Evolutionary conservation across 768 basidiomycete species (phyloP).

Genomic region (Mycena filopes): DNA sequence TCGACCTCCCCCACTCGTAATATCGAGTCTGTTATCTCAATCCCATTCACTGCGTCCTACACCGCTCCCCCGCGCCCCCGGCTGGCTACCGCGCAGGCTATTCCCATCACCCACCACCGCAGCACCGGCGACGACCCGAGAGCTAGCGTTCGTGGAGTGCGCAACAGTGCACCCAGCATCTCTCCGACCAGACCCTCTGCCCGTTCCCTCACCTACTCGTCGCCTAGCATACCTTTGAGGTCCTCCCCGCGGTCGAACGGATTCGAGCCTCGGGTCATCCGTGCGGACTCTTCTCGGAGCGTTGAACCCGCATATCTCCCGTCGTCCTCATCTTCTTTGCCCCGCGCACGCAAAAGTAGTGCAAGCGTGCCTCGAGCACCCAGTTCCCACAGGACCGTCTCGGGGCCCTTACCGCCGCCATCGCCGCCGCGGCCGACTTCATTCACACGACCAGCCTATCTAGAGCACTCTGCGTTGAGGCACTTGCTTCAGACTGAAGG

Average conservation of each 20-base stretch:
- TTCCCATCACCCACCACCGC: conserved; percentile 38
- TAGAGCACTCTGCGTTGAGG: conserved; percentile 80
- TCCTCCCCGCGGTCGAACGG: conserved; percentile 45
- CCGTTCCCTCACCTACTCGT: conserved; percentile 55
- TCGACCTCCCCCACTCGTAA: conserved; percentile 62
- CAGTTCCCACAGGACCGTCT: conserved; percentile 41
- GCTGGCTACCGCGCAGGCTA: conserved; percentile 46
- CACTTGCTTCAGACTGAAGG: conserved; percentile 72
- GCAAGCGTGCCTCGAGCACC: conserved; percentile 44
- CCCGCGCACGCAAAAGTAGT: conserved; percentile 60
- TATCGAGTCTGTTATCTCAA: conserved; percentile 74
- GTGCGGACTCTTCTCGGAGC: conserved; percentile 57
- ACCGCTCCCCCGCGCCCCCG: conserved; percentile 53
- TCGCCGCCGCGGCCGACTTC: conserved; percentile 46
- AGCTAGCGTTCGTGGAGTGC: conserved; percentile 52
- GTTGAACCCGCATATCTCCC: conserved; percentile 59
- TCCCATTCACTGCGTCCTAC: conserved; percentile 54
- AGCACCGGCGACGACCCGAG: conserved; percentile 47
- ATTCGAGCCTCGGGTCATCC: conserved; percentile 78
- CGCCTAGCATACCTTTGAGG: conserved; percentile 42
- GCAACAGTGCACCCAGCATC: conserved; percentile 47
- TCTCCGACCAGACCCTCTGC: conserved; percentile 54
- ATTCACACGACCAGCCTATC: conserved; percentile 78
- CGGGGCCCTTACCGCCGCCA: conserved; percentile 41
- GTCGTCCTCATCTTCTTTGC: conserved; percentile 45